phyloP scores from a whole-genome alignment of 148 eudicot genomes.

The Amaranthus cruentus region DNA sequence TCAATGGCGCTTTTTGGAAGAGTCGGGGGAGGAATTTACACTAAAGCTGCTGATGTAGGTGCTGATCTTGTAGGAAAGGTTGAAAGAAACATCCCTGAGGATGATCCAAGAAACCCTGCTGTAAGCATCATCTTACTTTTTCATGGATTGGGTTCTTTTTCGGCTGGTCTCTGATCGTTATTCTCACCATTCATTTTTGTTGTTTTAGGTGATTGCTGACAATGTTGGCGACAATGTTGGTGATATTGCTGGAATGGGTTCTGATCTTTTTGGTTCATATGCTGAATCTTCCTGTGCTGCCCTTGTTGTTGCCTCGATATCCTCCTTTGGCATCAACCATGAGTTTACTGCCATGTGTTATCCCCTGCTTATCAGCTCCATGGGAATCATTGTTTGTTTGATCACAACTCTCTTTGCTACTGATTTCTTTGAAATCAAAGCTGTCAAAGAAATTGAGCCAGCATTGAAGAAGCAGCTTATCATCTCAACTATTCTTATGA shows the following conservation, averaged over 20 bases:
- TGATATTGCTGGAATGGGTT: constrained; percentile 86
- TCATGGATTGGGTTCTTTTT: neutral
- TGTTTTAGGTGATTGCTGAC: constrained; percentile 66
- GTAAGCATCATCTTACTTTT: constrained; percentile 34
- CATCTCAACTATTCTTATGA: constrained; percentile 77
- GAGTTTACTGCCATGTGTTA: constrained; percentile 75
- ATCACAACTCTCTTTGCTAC: constrained; percentile 79
- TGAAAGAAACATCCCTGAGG: constrained; percentile 84
- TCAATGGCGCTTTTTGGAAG: constrained; percentile 88
- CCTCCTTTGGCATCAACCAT: constrained; percentile 78
- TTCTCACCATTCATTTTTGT: neutral
- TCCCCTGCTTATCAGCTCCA: constrained; percentile 68
- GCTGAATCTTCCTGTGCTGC: constrained; percentile 96
- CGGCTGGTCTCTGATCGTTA: neutral
- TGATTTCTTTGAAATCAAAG: constrained; percentile 68
- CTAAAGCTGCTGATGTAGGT: constrained; percentile 92
- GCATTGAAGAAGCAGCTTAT: constrained; percentile 72
- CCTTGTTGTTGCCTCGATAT: constrained; percentile 85
- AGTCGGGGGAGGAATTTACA: constrained; percentile 89
- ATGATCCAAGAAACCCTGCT: constrained; percentile 86
- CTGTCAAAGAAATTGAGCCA: constrained; percentile 71
- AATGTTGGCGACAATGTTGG: constrained; percentile 92
- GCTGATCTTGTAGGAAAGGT: constrained; percentile 93
- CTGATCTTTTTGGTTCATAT: constrained; percentile 92
- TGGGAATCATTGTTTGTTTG: constrained; percentile 78